Evolutionary conservation across 192 early-diverging fungal genomes (phyloP).

Genomic region (Mortierella claussenii): DNA sequence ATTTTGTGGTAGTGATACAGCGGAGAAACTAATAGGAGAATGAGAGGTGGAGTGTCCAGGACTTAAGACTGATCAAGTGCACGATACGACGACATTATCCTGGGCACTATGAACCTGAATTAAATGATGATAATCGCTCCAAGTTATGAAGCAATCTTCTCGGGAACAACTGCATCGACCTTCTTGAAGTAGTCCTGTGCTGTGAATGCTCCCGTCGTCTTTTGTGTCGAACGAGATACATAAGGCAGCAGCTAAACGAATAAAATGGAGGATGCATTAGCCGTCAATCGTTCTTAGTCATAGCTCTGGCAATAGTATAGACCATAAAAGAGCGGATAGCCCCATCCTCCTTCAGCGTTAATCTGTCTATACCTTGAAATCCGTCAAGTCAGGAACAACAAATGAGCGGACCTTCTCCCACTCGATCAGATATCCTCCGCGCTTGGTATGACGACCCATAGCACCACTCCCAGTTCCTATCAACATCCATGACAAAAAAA

Average conservation of each 20-base stretch:
- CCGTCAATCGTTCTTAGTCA: too few relatives aligned
- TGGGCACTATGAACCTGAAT: not conserved
- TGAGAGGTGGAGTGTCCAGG: too few relatives aligned
- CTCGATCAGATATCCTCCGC: slow-evolving; percentile 69
- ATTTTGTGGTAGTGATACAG: too few relatives aligned
- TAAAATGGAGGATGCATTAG: too few relatives aligned
- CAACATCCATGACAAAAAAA: not conserved
- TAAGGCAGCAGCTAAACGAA: slow-evolving; percentile 49
- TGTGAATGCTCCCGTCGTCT: slow-evolving; percentile 56
- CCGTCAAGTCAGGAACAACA: slow-evolving; percentile 68
- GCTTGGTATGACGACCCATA: slow-evolving; percentile 71
- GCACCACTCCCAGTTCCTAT: slow-evolving; percentile 69
- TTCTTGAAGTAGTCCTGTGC: slow-evolving; percentile 53
- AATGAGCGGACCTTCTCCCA: slow-evolving; percentile 69
- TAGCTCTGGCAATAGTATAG: not conserved
- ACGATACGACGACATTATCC: not conserved
- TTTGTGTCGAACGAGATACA: slow-evolving; percentile 54
- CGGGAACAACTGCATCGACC: slow-evolving; percentile 17
- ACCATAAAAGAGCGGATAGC: not conserved
- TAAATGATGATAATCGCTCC: too few relatives aligned
- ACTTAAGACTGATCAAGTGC: not conserved
- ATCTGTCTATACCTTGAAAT: slow-evolving; percentile 53
- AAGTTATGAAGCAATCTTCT: slow-evolving; percentile 39
- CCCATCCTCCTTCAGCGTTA: too few relatives aligned
- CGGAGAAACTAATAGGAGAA: too few relatives aligned